Base-by-base conservation (phyloP, 1,284 basidiomycete species). In the Leucoagaricus sp. region DNA sequence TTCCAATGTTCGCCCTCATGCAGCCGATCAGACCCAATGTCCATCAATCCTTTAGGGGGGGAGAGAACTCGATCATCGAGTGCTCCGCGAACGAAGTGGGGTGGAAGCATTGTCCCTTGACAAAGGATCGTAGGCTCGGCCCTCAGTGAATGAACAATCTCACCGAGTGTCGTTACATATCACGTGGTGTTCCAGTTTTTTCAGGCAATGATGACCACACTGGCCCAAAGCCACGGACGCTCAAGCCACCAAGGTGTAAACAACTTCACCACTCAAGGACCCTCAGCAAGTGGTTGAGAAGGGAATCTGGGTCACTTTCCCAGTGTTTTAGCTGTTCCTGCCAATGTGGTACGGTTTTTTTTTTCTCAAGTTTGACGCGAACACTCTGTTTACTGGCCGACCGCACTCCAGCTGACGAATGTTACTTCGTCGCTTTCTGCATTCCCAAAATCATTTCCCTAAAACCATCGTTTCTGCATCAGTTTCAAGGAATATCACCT, bases 391-490 rank as follows among this genome's bases (percentile, higher is more conserved):
- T 52, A 40, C 58, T 49, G 26, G 56, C 42, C 25, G 23, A 51
- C 53, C 7, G 33, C 45, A 40, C 40, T 60, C 17, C 57, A 83
- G 80, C 71, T 83, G 75, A 82, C 80, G 75, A 81, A 83, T 83
- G 80, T 82, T 75, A 69, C 72, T 78, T 78, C 81, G 81, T 74
- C 81, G 78, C 69, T 76, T 71, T 69, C 68, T 78, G 69, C 67
- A 75, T 60, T 67, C 70, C 61, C 71, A 67, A 73, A 69, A 71
- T 66, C 69, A 70, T 67, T 63, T 70, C 61, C 61, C 66, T 58
- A 69, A 31, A 45, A 21, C 64, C 63, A 51, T 52, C 59, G 58
- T 55, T 60, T 61, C 60, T 60, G 53, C 65, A 41, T 50, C 61
- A 51, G 62, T 57, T 59, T 21, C 34, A 56, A 58, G 63, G 63